Evolutionary conservation across 2,329 filamentous ascomycete species (phyloP).

Genomic region (Setomelanomma holmii): DNA sequence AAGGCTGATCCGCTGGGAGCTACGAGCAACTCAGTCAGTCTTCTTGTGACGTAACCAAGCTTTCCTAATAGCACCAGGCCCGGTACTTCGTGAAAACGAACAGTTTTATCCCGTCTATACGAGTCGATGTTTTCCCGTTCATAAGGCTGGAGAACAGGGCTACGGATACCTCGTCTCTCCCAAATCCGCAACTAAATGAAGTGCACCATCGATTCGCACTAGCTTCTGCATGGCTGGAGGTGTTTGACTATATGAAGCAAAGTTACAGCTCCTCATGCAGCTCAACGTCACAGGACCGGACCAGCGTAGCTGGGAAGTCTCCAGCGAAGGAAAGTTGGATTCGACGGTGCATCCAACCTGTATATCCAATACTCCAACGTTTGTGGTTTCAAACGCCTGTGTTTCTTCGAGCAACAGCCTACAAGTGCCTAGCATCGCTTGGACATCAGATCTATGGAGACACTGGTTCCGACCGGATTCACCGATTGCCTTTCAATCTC

Average conservation of each 20-base stretch:
- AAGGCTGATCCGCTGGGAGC: background rate
- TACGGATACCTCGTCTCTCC: slow-evolving; percentile 9
- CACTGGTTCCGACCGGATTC: slow-evolving; percentile 18
- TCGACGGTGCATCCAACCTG: slow-evolving; percentile 1
- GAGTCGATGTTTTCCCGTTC: slow-evolving; percentile 5
- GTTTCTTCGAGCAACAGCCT: slow-evolving; percentile 18
- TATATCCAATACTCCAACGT: slow-evolving; percentile 4
- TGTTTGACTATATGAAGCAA: slow-evolving; percentile 16
- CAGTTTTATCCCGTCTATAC: slow-evolving; percentile 11
- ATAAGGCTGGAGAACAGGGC: slow-evolving; percentile 14
- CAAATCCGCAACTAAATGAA: slow-evolving; percentile 16
- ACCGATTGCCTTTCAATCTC: slow-evolving; percentile 24
- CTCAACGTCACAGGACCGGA: background rate
- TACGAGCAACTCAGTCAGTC: slow-evolving; percentile 8
- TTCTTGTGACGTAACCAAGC: background rate
- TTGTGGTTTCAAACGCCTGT: slow-evolving; percentile 13
- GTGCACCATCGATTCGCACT: slow-evolving; percentile 13
- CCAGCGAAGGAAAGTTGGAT: background rate
- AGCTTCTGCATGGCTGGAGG: slow-evolving; percentile 20
- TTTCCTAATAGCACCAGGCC: slow-evolving; percentile 10
- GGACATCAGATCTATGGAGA: slow-evolving; percentile 11
- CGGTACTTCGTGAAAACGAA: slow-evolving; percentile 4
- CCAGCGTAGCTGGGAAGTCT: background rate
- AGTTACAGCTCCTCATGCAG: background rate
- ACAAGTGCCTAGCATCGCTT: slow-evolving; percentile 14